Evolutionary conservation across 2,329 filamentous ascomycete genomes (phyloP).

Genomic region (Microdochium nivale): DNA sequence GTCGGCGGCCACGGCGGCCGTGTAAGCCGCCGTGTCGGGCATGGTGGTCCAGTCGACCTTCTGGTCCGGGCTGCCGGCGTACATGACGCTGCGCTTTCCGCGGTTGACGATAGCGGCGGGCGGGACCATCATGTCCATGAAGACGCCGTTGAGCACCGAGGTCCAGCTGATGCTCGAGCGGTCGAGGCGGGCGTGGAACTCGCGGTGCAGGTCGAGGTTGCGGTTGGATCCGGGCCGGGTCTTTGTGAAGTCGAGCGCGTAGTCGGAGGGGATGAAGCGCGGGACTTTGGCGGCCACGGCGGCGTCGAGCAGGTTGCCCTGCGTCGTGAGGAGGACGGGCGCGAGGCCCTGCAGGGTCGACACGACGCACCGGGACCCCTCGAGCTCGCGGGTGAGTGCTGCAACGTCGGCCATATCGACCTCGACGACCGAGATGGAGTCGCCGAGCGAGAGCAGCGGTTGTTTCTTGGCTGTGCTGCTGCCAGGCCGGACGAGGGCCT

Average conservation of each 20-base stretch:
- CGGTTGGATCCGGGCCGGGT: conserved; percentile 9
- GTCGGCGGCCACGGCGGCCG: conserved; percentile 8
- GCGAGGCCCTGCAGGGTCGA: conserved; percentile 4
- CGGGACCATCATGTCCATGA: conserved; percentile 7
- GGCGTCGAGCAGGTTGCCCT: conserved; percentile 3
- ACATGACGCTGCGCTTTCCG: conserved; percentile 3
- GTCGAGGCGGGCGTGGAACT: conserved; percentile 8
- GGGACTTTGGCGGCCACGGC: conserved; percentile 4
- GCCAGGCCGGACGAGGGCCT: conserved; percentile 8
- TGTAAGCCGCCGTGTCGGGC: conserved; percentile 9
- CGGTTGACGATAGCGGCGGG: conserved; percentile 5
- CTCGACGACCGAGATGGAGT: not conserved
- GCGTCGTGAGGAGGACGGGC: conserved; percentile 2
- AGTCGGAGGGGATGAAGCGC: conserved; percentile 6
- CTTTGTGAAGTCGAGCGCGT: conserved; percentile 10
- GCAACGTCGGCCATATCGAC: not conserved
- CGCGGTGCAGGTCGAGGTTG: conserved; percentile 9
- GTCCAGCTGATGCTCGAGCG: conserved; percentile 8
- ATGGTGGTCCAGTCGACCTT: conserved; percentile 9
- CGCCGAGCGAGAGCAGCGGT: not conserved
- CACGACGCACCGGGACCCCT: conserved; percentile 2
- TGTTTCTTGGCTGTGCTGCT: not conserved
- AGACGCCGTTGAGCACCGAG: conserved; percentile 8
- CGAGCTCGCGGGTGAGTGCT: not conserved
- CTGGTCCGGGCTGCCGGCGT: conserved; percentile 5